phyloP scores from a whole-genome alignment of 2,329 filamentous ascomycete species.

The Alternaria ventricosa region DNA sequence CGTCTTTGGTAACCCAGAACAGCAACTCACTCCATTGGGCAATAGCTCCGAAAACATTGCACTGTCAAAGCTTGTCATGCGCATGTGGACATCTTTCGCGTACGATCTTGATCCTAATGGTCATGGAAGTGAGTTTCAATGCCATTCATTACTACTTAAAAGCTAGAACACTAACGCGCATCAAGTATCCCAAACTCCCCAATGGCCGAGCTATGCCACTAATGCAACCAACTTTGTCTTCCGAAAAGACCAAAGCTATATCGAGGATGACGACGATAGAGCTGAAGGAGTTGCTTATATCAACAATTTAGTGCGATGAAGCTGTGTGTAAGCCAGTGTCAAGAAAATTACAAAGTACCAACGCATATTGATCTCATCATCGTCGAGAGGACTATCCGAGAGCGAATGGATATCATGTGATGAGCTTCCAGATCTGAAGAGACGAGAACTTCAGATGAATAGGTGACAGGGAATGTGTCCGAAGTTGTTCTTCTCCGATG shows the following conservation, averaged over 20 bases:
- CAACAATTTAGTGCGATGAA: conserved; percentile 29
- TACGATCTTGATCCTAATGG: conserved; percentile 40
- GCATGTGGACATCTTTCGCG: conserved; percentile 42
- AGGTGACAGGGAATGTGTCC: too few species aligned
- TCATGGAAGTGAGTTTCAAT: conserved; percentile 25
- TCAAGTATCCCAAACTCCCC: conserved; percentile 16
- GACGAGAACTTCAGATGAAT: too few species aligned
- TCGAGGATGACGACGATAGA: conserved; percentile 33
- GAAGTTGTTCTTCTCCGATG: too few species aligned
- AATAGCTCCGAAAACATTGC: conserved; percentile 27
- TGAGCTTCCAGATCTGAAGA: background rate
- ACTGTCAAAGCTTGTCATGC: conserved; percentile 33
- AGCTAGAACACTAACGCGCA: background rate
- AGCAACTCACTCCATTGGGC: conserved; percentile 35
- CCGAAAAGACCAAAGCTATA: conserved; percentile 32
- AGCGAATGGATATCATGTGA: background rate
- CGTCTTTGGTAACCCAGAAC: conserved; percentile 37
- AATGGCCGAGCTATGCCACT: conserved; percentile 30
- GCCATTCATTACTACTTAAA: too few species aligned
- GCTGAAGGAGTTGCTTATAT: conserved; percentile 31
- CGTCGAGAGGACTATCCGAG: background rate
- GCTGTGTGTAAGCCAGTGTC: background rate
- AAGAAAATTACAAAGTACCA: background rate
- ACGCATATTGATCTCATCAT: too few species aligned
- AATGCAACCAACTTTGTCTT: conserved; percentile 37